These are phyloP conservation scores for Massariosphaeria phaeospora DNA, from an alignment of 495 filamentous ascomycete species.

Conservation along the genomic window DNA sequence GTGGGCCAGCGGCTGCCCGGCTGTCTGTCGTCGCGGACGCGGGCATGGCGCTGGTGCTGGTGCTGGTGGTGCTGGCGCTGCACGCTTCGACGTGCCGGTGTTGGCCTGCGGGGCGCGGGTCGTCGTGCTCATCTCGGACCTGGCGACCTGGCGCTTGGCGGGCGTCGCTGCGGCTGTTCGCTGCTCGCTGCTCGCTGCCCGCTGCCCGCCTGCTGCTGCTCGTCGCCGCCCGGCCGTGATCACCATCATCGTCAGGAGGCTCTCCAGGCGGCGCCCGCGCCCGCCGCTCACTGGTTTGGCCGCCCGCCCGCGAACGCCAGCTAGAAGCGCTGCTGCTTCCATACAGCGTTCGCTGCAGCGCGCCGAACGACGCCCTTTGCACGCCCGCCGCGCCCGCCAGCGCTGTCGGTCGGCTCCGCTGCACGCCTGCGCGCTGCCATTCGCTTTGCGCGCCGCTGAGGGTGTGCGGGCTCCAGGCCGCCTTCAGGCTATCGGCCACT, in stretches of 20 bases:
- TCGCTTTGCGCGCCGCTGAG: background rate
- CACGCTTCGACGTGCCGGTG: background rate
- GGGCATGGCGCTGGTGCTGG: background rate
- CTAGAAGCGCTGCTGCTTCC: constrained; percentile 24
- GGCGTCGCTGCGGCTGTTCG: background rate
- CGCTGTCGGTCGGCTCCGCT: constrained; percentile 27
- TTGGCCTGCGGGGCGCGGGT: constrained; percentile 11
- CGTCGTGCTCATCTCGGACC: constrained; percentile 5
- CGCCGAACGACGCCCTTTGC: constrained; percentile 9
- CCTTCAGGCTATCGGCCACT: constrained; percentile 9
- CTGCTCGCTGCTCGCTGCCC: background rate
- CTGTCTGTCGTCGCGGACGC: background rate
- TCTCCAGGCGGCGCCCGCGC: too few relatives aligned
- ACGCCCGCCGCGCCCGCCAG: constrained; percentile 5
- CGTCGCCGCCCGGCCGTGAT: background rate
- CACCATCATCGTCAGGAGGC: too few relatives aligned
- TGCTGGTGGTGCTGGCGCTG: background rate
- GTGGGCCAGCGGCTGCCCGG: too few relatives aligned
- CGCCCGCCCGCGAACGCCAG: constrained; percentile 3
- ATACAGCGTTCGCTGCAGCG: constrained; percentile 28
- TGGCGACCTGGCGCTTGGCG: background rate
- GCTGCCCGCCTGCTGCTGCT: background rate
- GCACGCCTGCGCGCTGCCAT: background rate
- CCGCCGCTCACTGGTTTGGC: too few relatives aligned
- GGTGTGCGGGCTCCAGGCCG: background rate